Percentiles rank a stretch among this genome's conserved stretches.
These are phyloP conservation scores for Pleurotus cornucopiae DNA, from an alignment of 768 basidiomycete species.

Conservation along the genomic window DNA sequence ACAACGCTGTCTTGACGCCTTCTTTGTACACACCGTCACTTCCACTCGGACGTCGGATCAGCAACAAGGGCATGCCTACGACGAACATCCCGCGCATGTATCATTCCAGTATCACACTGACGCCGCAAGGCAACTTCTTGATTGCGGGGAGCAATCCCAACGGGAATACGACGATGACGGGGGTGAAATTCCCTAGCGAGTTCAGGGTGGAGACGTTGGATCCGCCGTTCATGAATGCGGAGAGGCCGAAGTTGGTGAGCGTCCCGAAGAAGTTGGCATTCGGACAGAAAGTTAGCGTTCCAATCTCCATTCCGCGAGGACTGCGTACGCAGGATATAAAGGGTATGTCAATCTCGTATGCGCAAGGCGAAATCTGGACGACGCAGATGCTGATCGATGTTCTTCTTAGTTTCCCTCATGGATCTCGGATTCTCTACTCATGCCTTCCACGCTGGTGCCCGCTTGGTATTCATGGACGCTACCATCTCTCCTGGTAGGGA, in stretches of 20 bases:
- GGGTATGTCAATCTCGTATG: not conserved
- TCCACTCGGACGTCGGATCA: constrained; percentile 30
- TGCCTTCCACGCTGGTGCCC: constrained; percentile 30
- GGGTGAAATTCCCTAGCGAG: constrained; percentile 12
- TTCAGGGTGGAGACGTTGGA: constrained; percentile 26
- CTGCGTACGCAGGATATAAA: constrained; percentile 15
- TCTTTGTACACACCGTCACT: constrained; percentile 35
- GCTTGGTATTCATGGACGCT: constrained; percentile 28
- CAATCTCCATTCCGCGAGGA: constrained; percentile 23
- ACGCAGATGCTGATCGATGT: not conserved
- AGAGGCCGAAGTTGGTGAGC: constrained; percentile 17
- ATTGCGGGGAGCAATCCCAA: constrained; percentile 28
- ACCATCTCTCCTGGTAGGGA: constrained; percentile 21
- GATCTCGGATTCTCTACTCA: constrained; percentile 31
- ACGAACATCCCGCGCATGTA: constrained; percentile 27
- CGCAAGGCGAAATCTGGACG: not conserved
- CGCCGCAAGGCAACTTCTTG: constrained; percentile 21
- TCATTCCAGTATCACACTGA: constrained; percentile 29
- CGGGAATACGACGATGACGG: constrained; percentile 16
- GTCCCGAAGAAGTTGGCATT: constrained; percentile 25
- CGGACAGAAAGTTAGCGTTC: constrained; percentile 26
- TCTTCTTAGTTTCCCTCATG: constrained; percentile 25
- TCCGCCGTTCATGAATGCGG: constrained; percentile 26
- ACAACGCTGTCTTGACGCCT: constrained; percentile 34
- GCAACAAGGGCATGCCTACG: constrained; percentile 24